A percentile compares a stretch with the other conserved stretches of the same genome.
These are phyloP conservation scores for Hypoxylon rickii DNA, from an alignment of 495 filamentous ascomycete species.

Conservation along the genomic window DNA sequence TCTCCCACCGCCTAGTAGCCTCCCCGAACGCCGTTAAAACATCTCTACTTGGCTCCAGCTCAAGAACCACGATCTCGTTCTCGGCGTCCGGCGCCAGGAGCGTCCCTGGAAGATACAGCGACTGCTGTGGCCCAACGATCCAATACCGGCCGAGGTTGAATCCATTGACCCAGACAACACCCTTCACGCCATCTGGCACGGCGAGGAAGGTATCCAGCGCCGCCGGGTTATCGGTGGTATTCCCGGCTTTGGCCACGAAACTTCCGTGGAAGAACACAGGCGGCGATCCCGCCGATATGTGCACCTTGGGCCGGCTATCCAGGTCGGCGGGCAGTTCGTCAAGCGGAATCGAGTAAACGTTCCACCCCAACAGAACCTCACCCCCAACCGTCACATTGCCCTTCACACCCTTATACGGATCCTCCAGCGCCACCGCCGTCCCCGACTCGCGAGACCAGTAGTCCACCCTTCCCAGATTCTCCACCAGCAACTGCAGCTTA, in stretches of 20 bases:
- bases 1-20: slow-evolving; percentile 45
- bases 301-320: neutral
- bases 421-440: slow-evolving; percentile 40
- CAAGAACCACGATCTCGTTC: slow-evolving; percentile 50
- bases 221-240: slow-evolving; percentile 17
- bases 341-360: slow-evolving; percentile 46
- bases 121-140: slow-evolving; percentile 54
- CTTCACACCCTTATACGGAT: slow-evolving; percentile 51
- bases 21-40: slow-evolving; percentile 39
- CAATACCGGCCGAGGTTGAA: slow-evolving; percentile 54
- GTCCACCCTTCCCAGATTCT: slow-evolving; percentile 54
- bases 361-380: slow-evolving; percentile 41
- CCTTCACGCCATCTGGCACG: slow-evolving; percentile 49
- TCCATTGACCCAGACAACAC: slow-evolving; percentile 53
- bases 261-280: slow-evolving; percentile 50
- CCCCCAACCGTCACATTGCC: slow-evolving; percentile 50
- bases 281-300: slow-evolving; percentile 8
- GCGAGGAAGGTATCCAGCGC: slow-evolving; percentile 48
- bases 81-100: slow-evolving; percentile 29
- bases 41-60: slow-evolving; percentile 44
- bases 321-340: slow-evolving; percentile 16
- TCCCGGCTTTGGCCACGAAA: slow-evolving; percentile 31
- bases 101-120: slow-evolving; percentile 49
- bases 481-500: slow-evolving; percentile 47
- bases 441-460: slow-evolving; percentile 45